Percentiles rank a stretch among this genome's conserved stretches.
These are phyloP conservation scores for Friedmanniomyces endolithicus DNA, from an alignment of 495 filamentous ascomycete species.

Conservation along the genomic window DNA sequence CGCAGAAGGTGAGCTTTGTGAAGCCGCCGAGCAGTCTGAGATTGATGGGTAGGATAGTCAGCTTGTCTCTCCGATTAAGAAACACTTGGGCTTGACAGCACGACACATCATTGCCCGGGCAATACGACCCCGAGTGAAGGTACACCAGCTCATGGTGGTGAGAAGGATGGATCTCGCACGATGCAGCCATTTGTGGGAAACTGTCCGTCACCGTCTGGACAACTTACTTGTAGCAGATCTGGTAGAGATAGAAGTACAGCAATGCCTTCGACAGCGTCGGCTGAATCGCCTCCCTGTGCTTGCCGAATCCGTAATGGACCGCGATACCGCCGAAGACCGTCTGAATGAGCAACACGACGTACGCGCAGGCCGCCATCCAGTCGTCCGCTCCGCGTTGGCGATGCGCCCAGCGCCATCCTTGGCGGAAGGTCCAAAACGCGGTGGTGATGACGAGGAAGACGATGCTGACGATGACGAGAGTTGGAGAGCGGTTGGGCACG, in stretches of 20 bases:
- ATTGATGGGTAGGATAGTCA: too few relatives aligned
- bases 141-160: too few relatives aligned
- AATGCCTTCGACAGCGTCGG: neutral
- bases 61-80: too few relatives aligned
- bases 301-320: constrained; percentile 10
- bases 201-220: too few relatives aligned
- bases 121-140: too few relatives aligned
- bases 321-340: constrained; percentile 8
- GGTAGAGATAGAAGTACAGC: constrained; percentile 12
- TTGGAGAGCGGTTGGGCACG: neutral
- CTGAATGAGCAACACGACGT: constrained; percentile 3
- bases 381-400: constrained; percentile 7
- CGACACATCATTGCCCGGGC: too few relatives aligned
- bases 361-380: constrained; percentile 8
- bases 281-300: constrained; percentile 2
- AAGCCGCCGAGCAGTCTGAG: constrained; percentile 3
- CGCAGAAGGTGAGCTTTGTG: constrained; percentile 14
- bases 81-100: too few relatives aligned
- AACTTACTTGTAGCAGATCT: constrained; percentile 11
- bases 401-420: constrained; percentile 9
- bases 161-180: too few relatives aligned
- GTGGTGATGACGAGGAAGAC: constrained; percentile 9
- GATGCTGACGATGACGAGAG: constrained; percentile 7
- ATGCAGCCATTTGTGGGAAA: too few relatives aligned
- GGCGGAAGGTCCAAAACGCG: constrained; percentile 2